Conservation (phyloP, 805 yeast species). For the Zygosaccharomyces pseudorouxii region DNA sequence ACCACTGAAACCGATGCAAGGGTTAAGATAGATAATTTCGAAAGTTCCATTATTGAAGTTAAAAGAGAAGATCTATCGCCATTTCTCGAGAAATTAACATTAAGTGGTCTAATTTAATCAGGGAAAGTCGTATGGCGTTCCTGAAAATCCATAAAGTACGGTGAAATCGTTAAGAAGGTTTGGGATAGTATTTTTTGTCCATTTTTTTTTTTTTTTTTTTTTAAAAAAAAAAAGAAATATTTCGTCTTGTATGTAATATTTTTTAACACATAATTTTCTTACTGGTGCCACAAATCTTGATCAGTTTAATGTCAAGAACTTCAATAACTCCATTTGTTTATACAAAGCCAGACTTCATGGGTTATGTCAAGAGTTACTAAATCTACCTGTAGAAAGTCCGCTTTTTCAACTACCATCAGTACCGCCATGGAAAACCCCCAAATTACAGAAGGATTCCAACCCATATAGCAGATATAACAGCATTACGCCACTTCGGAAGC, state of each 20-base stretch:
- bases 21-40: constrained; percentile 90
- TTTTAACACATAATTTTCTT: neutral
- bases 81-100: constrained; percentile 76
- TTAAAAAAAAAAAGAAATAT: no score
- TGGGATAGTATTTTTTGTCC: neutral
- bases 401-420: constrained; percentile 26
- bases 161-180: neutral
- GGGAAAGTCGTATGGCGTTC: neutral
- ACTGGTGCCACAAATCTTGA: constrained; percentile 2
- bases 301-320: neutral
- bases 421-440: constrained; percentile 30
- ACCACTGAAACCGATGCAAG: constrained; percentile 82
- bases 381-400: neutral
- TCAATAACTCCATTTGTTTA: neutral
- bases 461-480: constrained; percentile 8
- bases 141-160: neutral
- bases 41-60: constrained; percentile 87
- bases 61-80: constrained; percentile 82
- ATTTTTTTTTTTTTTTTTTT: neutral
- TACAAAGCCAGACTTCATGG: neutral
- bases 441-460: constrained; percentile 10
- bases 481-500: constrained; percentile 24
- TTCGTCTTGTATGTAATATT: neutral
- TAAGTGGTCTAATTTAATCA: constrained; percentile 54
- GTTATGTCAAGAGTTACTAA: constrained; percentile 1